Conservation (phyloP, 2,329 filamentous ascomycete genomes). For the Calonectria multiphialidica region DNA sequence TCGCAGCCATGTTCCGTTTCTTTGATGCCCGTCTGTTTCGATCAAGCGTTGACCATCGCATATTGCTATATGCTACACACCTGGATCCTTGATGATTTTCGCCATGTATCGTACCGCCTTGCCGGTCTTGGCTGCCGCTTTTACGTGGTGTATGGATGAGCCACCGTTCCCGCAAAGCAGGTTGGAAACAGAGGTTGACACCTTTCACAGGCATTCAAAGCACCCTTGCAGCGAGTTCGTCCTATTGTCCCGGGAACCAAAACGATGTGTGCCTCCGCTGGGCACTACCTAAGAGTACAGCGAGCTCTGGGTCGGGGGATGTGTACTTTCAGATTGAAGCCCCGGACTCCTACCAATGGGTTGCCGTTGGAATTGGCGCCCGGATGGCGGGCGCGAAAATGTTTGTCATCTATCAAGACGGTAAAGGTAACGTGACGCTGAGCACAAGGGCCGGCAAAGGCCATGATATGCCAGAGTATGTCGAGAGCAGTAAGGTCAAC, state of each 20-base stretch:
- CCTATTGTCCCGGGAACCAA: constrained; percentile 54
- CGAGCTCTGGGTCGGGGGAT: constrained; percentile 62
- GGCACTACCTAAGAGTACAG: constrained; percentile 64
- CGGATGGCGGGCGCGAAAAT: constrained; percentile 70
- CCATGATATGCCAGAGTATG: constrained; percentile 62
- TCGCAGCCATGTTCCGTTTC: background rate
- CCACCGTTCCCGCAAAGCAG: background rate
- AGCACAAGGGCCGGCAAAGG: constrained; percentile 65
- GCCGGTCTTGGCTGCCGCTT: background rate
- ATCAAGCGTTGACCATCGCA: background rate
- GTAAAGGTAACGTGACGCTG: constrained; percentile 70
- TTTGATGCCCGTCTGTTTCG: no score
- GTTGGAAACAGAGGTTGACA: background rate
- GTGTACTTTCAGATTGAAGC: constrained; percentile 73
- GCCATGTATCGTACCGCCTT: background rate
- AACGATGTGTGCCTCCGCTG: constrained; percentile 65
- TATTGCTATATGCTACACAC: background rate
- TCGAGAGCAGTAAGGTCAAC: constrained; percentile 56
- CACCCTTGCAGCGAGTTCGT: background rate
- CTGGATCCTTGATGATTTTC: background rate
- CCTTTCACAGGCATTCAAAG: background rate
- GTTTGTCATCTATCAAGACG: constrained; percentile 72
- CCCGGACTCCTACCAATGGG: constrained; percentile 66
- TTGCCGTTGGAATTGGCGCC: constrained; percentile 67
- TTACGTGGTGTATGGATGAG: background rate